Percentiles rank a stretch among this genome's conserved stretches.
These are phyloP conservation scores for Cyclospora cayetanensis DNA, from an alignment of 169 alveolate species.

Conservation along the genomic window DNA sequence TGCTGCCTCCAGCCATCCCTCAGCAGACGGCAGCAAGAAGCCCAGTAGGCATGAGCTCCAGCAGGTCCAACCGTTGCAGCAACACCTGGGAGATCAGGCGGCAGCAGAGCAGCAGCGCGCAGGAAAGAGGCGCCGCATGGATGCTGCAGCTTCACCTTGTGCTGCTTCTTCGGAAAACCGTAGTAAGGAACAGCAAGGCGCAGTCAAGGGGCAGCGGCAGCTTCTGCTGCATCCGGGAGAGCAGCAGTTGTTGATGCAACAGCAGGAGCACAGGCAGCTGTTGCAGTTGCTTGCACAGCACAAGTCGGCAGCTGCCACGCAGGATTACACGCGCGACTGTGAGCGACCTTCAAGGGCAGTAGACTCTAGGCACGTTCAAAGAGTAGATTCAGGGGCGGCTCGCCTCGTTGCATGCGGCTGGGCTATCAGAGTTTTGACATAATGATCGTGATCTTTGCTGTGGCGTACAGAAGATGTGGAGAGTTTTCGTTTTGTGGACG, in stretches of 20 bases:
- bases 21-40: background rate
- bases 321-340: background rate
- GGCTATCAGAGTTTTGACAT: too few relatives aligned
- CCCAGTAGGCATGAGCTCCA: background rate
- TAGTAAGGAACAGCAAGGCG: background rate
- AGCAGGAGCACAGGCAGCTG: background rate
- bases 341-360: background rate
- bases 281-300: background rate
- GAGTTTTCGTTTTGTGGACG: background rate
- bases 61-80: background rate
- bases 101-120: background rate
- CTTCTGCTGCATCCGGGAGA: background rate
- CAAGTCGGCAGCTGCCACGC: background rate
- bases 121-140: constrained; percentile 16
- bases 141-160: background rate
- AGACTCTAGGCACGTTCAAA: background rate
- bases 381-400: background rate
- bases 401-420: background rate
- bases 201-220: background rate
- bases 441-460: background rate
- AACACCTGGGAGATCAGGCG: background rate
- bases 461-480: background rate
- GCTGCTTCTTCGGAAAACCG: background rate
- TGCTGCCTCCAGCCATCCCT: background rate
- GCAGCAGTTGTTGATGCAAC: background rate